These are phyloP conservation scores for Colletotrichum abscissum DNA, from an alignment of 2,329 filamentous ascomycete genomes.

Conservation along the genomic window DNA sequence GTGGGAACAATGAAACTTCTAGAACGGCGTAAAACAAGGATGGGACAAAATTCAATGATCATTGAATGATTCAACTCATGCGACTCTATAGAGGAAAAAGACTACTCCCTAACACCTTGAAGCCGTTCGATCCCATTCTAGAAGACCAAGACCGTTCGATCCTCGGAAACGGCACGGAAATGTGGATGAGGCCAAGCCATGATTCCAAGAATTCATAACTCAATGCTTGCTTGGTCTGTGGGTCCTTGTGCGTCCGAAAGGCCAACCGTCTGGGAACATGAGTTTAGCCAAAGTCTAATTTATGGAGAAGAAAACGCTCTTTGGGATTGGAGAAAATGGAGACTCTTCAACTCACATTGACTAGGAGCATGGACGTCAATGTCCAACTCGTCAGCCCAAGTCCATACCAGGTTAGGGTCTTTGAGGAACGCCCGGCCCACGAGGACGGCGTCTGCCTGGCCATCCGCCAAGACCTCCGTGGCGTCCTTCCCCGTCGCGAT, in stretches of 20 bases:
- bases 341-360: slow-evolving; percentile 40
- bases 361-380: slow-evolving; percentile 56
- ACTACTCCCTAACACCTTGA: too few species aligned
- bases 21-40: neutral
- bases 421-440: slow-evolving; percentile 65
- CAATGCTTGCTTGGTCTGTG: slow-evolving; percentile 34
- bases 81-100: neutral
- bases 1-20: neutral
- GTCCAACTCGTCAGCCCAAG: slow-evolving; percentile 63
- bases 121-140: neutral
- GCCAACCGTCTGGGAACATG: slow-evolving; percentile 29
- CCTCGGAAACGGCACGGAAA: neutral
- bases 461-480: slow-evolving; percentile 55
- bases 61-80: neutral
- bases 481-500: slow-evolving; percentile 57
- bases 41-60: neutral
- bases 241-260: slow-evolving; percentile 33
- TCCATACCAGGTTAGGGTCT: slow-evolving; percentile 64
- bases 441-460: slow-evolving; percentile 58
- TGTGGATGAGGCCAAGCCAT: neutral
- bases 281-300: neutral
- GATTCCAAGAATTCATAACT: neutral
- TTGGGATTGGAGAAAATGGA: neutral
- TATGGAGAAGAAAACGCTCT: neutral
- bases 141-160: neutral